Percentiles rank a stretch among this genome's conserved stretches.
Evolutionary conservation across 306 rosid species (phyloP).

Genomic region (Senna siamea): DNA sequence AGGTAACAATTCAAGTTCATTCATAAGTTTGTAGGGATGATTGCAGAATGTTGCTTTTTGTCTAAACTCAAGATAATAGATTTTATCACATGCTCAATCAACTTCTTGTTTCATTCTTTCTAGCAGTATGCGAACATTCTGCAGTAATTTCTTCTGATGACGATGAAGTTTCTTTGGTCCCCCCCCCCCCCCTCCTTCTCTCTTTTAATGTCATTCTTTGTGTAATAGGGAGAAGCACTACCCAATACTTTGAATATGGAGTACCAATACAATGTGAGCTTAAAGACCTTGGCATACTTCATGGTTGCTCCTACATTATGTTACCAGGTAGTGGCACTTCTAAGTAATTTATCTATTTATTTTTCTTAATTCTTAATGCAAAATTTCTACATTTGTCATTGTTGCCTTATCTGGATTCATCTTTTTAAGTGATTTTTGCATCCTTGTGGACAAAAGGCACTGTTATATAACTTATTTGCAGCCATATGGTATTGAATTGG

Average conservation of each 20-base stretch:
- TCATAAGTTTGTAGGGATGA: neutral
- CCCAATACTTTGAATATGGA: conserved; percentile 43
- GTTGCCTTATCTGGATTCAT: conserved; percentile 15
- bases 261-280: conserved; percentile 50
- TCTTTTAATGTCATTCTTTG: conserved; percentile 36
- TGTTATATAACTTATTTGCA: conserved; percentile 25
- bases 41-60: neutral
- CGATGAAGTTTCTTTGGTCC: neutral
- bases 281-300: conserved; percentile 79
- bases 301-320: conserved; percentile 98
- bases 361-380: neutral
- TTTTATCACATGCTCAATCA: conserved; percentile 1
- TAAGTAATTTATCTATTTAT: conserved; percentile 22
- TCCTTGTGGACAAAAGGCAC: conserved; percentile 15
- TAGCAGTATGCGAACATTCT: conserved; percentile 15
- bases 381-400: neutral
- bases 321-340: conserved; percentile 73
- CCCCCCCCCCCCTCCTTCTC: neutral
- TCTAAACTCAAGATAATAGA: conserved; percentile 9
- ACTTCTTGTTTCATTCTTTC: conserved; percentile 21
- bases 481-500: conserved; percentile 3
- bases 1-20: conserved; percentile 52
- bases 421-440: conserved; percentile 19
- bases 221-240: conserved; percentile 47
- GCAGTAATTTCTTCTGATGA: conserved; percentile 29